phyloP scores from a whole-genome alignment of 2,329 filamentous ascomycete species.

The Samsoniella hepiali region DNA sequence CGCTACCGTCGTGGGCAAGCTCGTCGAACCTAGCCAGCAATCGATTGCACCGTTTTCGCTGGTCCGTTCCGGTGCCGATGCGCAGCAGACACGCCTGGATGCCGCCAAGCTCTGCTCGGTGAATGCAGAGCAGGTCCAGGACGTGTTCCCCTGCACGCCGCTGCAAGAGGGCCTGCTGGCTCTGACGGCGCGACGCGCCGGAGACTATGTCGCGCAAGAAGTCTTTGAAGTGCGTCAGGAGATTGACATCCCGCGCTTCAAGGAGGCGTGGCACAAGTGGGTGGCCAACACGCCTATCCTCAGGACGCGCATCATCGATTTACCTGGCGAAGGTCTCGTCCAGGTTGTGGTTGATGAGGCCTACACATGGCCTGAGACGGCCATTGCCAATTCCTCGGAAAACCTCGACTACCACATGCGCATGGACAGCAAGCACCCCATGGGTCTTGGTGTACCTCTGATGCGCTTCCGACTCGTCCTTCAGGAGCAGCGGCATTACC shows the following conservation, averaged over 20 bases:
- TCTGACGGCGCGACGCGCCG: constrained; percentile 19
- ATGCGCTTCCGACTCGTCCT: constrained; percentile 18
- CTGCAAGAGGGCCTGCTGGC: constrained; percentile 25
- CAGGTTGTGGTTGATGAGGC: constrained; percentile 9
- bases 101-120: constrained; percentile 21
- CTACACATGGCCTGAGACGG: background rate
- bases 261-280: constrained; percentile 21
- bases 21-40: background rate
- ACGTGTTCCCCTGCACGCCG: constrained; percentile 25
- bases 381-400: background rate
- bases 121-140: constrained; percentile 18
- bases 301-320: constrained; percentile 18
- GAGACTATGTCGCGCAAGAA: constrained; percentile 22
- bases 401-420: background rate
- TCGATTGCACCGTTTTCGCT: background rate
- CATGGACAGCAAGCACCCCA: constrained; percentile 5
- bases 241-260: constrained; percentile 19
- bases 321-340: background rate
- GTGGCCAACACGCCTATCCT: constrained; percentile 19
- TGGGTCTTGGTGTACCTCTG: constrained; percentile 21
- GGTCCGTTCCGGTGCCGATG: background rate
- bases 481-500: background rate
- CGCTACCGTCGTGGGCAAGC: constrained; percentile 30
- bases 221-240: constrained; percentile 19
- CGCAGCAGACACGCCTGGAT: background rate